Percentiles rank a stretch among this genome's conserved stretches.
These are phyloP conservation scores for Aspergillus proliferans DNA, from an alignment of 2,329 filamentous ascomycete species.

Conservation along the genomic window DNA sequence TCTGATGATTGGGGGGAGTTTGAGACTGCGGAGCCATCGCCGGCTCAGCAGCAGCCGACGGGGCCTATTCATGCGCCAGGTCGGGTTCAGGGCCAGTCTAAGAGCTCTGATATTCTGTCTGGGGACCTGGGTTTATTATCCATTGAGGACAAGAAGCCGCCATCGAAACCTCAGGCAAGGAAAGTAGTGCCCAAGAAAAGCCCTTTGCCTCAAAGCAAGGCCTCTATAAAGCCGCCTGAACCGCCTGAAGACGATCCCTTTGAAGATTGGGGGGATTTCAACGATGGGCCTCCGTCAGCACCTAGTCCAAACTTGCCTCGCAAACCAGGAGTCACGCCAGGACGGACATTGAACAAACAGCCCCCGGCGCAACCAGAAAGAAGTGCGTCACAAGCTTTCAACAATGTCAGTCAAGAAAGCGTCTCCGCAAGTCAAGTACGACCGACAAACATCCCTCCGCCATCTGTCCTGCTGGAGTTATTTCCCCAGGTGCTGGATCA, in stretches of 20 bases:
- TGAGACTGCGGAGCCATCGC: constrained; percentile 26
- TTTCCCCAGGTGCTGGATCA: constrained; percentile 66
- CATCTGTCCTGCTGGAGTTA: constrained; percentile 70
- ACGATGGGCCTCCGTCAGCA: constrained; percentile 28
- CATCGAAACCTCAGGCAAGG: constrained; percentile 2
- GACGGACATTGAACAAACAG: background rate
- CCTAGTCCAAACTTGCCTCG: background rate
- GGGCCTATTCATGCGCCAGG: background rate
- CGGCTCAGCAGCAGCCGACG: constrained; percentile 5
- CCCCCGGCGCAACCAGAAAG: background rate
- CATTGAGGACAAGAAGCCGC: constrained; percentile 16
- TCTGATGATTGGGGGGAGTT: constrained; percentile 45
- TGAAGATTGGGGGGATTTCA: constrained; percentile 49
- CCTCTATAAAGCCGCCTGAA: constrained; percentile 10
- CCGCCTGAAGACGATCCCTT: constrained; percentile 14
- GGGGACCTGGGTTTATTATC: constrained; percentile 22
- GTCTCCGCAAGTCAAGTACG: constrained; percentile 39
- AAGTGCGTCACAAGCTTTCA: background rate
- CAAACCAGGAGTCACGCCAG: background rate
- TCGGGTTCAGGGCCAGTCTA: background rate
- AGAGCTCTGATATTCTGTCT: constrained; percentile 2
- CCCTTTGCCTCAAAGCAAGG: constrained; percentile 10
- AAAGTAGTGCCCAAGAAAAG: constrained; percentile 1
- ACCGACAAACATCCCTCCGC: constrained; percentile 83
- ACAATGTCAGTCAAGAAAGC: constrained; percentile 11